Evolutionary conservation across 306 rosid genomes (phyloP).

Genomic region (Cicer yamashitae): DNA sequence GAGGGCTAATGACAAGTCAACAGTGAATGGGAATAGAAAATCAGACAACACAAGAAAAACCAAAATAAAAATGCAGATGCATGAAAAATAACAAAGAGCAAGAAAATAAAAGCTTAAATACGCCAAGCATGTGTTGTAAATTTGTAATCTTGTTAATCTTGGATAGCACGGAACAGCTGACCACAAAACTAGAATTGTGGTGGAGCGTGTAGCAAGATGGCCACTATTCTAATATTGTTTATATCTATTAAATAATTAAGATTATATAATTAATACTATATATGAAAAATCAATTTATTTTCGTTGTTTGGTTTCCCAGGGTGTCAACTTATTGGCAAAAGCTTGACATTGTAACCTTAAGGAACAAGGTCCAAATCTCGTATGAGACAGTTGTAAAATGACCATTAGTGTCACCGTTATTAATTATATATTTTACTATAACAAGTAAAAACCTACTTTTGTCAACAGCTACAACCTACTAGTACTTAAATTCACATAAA

Average conservation of each 20-base stretch:
- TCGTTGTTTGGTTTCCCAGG: too few species aligned
- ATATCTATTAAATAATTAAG: background rate
- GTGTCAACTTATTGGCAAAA: too few species aligned
- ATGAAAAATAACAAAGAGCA: constrained; percentile 18
- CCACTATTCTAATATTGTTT: background rate
- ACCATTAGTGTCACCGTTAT: background rate
- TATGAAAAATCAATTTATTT: background rate
- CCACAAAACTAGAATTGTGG: background rate
- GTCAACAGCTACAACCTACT: background rate
- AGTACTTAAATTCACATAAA: constrained; percentile 7
- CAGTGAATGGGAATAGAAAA: constrained; percentile 41
- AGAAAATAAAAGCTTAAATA: constrained; percentile 25
- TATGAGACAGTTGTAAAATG: too few species aligned
- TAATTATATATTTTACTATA: background rate
- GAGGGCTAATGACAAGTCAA: constrained; percentile 47
- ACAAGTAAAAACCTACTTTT: background rate
- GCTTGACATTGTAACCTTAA: too few species aligned
- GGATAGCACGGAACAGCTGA: background rate
- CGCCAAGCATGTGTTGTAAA: background rate
- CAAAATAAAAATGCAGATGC: constrained; percentile 40
- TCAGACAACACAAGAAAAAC: constrained; percentile 43
- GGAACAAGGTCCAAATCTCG: too few species aligned
- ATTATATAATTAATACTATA: background rate
- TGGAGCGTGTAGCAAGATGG: background rate
- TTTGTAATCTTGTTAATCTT: background rate